Evolutionary conservation across 2,329 filamentous ascomycete genomes (phyloP).

Genomic region (Bretziella fagacearum): DNA sequence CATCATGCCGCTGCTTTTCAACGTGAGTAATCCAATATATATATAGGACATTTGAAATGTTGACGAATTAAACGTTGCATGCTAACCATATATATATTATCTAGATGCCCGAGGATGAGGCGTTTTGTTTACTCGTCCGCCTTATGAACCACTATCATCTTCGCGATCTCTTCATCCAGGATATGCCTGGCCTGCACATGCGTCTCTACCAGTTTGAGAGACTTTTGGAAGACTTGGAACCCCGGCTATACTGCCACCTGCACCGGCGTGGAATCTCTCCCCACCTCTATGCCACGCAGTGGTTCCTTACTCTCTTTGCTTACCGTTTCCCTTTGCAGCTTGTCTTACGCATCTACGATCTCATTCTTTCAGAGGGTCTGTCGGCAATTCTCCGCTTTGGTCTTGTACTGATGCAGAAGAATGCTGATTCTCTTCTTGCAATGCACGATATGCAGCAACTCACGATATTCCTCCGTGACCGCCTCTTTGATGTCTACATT

Average conservation of each 20-base stretch:
- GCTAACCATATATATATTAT: constrained; percentile 10
- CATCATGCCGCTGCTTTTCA: constrained; percentile 90
- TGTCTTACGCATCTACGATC: constrained; percentile 87
- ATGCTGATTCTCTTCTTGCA: constrained; percentile 54
- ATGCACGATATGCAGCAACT: constrained; percentile 87
- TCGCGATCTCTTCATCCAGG: constrained; percentile 80
- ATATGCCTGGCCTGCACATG: constrained; percentile 91
- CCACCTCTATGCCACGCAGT: constrained; percentile 92
- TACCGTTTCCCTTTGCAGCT: constrained; percentile 95
- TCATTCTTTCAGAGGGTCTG: constrained; percentile 84
- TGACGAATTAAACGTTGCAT: too few relatives aligned
- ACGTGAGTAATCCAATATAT: constrained; percentile 42
- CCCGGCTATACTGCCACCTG: constrained; percentile 86
- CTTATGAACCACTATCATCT: constrained; percentile 95
- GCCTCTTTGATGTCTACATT: constrained; percentile 91
- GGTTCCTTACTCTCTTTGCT: constrained; percentile 97
- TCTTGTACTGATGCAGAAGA: constrained; percentile 92
- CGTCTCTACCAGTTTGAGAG: constrained; percentile 91
- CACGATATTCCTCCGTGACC: constrained; percentile 82
- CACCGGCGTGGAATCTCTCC: constrained; percentile 74
- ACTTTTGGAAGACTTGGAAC: constrained; percentile 81
- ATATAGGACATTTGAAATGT: too few relatives aligned
- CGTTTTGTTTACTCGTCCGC: constrained; percentile 80
- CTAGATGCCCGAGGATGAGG: constrained; percentile 90
- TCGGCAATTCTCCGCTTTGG: constrained; percentile 90